These are phyloP conservation scores for Favolaschia claudopus DNA, from an alignment of 768 basidiomycete genomes.

Conservation along the genomic window DNA sequence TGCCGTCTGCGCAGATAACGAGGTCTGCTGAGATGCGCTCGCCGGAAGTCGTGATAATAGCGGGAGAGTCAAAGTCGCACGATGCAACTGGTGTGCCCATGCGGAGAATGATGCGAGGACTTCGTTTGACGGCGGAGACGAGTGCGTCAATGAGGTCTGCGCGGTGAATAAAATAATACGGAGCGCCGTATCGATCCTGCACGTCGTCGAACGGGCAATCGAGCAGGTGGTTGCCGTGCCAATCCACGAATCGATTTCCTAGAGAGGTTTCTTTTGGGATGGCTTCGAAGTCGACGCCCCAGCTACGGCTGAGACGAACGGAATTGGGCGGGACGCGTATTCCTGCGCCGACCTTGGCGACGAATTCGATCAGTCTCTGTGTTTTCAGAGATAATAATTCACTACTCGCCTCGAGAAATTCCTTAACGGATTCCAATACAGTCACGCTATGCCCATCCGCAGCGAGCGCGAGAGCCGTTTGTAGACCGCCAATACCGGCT, in stretches of 20 bases:
- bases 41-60: conserved; percentile 42
- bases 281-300: conserved; percentile 20
- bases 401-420: conserved; percentile 16
- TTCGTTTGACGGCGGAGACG: conserved; percentile 32
- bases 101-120: conserved; percentile 35
- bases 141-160: conserved; percentile 48
- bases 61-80: conserved; percentile 36
- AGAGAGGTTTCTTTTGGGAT: conserved; percentile 16
- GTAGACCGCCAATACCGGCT: conserved; percentile 25
- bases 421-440: conserved; percentile 16
- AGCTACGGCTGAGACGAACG: conserved; percentile 16
- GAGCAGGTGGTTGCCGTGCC: conserved; percentile 14
- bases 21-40: conserved; percentile 43
- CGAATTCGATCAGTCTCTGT: neutral
- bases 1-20: conserved; percentile 47
- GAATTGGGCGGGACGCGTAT: conserved; percentile 44
- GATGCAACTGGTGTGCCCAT: conserved; percentile 33
- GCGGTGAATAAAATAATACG: conserved; percentile 54
- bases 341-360: conserved; percentile 52
- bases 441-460: conserved; percentile 22
- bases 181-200: conserved; percentile 36
- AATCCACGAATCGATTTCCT: conserved; percentile 26
- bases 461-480: conserved; percentile 28
- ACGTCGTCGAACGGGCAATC: conserved; percentile 23
- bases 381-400: neutral